Conservation (phyloP, 176 grass and related monocot genomes). For the Triticum urartu region DNA sequence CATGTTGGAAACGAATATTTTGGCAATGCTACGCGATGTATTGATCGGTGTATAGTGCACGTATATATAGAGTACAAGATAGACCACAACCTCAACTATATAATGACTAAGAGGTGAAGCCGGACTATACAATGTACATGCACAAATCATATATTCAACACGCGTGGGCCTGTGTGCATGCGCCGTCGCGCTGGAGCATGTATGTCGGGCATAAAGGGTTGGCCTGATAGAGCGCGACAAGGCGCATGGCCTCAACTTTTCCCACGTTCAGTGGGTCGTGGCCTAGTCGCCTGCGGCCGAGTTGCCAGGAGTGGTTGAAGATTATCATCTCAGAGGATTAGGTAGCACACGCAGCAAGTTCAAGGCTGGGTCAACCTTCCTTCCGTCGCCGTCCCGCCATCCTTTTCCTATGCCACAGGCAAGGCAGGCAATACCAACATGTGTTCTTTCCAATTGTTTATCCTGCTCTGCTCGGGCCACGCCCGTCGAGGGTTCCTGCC, state of each 20-base stretch:
- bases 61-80: too few relatives aligned
- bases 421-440: slow-evolving; percentile 24
- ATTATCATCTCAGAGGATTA: slow-evolving; percentile 19
- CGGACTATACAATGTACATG: too few relatives aligned
- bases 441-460: slow-evolving; percentile 9
- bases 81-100: too few relatives aligned
- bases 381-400: slow-evolving; percentile 16
- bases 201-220: background rate
- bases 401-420: slow-evolving; percentile 20
- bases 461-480: background rate
- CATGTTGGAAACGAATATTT: too few relatives aligned
- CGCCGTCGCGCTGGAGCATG: background rate
- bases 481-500: slow-evolving; percentile 2
- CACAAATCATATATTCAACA: too few relatives aligned
- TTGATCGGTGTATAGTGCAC: too few relatives aligned
- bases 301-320: slow-evolving; percentile 31
- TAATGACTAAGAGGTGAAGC: too few relatives aligned
- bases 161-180: background rate
- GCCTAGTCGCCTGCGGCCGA: background rate
- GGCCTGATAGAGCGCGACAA: background rate
- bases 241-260: background rate
- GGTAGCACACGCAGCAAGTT: slow-evolving; percentile 8
- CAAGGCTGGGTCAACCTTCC: slow-evolving; percentile 16
- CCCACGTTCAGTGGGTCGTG: slow-evolving; percentile 39
- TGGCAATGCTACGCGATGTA: too few relatives aligned